Evolutionary conservation across 1,139 yeast species (phyloP), one percentile per base, ranked within the genome.

Genomic region (Debaryomyces fabryi): DNA sequence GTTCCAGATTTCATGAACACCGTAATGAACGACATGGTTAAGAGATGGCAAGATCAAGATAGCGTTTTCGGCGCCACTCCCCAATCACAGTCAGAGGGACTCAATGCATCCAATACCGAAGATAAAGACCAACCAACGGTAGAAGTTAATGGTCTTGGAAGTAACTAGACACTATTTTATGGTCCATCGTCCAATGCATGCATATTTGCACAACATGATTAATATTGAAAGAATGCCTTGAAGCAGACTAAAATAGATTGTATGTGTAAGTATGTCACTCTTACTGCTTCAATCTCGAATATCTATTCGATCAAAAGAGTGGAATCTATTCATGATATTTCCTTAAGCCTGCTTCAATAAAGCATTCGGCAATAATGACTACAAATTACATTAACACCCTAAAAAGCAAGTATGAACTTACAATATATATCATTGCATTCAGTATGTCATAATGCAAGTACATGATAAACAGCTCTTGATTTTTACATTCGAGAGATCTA

Each of bases 1-100:
- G 82, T 79, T 58, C 83, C 77, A 45, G 89, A 79, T 63, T 81
- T 76, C 56, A 82, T 74, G 69, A 83, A 78, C 54, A 76, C 75
- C 12, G 61, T 83, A 55, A 85, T 83, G 85, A 85, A 85, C 57
- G 92, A 86, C 59, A 86, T 86, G 93, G 90, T 85, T 13, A 77
- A 78, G 47, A 71, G 86, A 53, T 86, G 92, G 91, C 83, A 77
- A 59, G 76, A 70, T 29, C 55, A 44, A n/a, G 53, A 35, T 18
- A 30, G 32, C 16, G 45, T 24, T 4, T 23, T 36, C 20, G 42
- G 36, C 6, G 32, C 13, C 9, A 39, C 43, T 1, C 48, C 48
- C 2, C 23, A 18, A 4, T 34, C 47, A 5, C 41, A 41, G 12
- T 16, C 21, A 12, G 45, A 40, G 8, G 29, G 13, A n/a, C 15